Evolutionary conservation across 257 asterid species (phyloP).

Genomic region (Perilla frutescens): DNA sequence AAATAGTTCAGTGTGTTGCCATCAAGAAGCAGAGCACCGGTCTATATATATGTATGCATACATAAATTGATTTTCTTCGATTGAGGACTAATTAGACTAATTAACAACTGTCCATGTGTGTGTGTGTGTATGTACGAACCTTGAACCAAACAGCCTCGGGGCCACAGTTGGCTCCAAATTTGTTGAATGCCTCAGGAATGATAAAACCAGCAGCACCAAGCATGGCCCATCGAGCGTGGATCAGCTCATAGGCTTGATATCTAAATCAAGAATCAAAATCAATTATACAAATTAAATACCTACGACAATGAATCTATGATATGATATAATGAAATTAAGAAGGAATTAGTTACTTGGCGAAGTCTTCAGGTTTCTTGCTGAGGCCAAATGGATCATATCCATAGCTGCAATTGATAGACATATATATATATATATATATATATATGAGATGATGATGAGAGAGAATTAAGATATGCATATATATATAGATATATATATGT

Average conservation of each 20-base stretch:
- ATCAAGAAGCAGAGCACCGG: slow-evolving; percentile 94
- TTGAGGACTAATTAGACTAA: too few relatives aligned
- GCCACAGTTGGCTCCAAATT: slow-evolving; percentile 91
- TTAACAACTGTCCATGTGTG: too few relatives aligned
- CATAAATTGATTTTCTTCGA: not conserved
- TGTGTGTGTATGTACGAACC: slow-evolving; percentile 38
- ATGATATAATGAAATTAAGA: not conserved
- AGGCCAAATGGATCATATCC: slow-evolving; percentile 98
- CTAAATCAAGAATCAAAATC: slow-evolving; percentile 37
- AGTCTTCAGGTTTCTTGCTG: slow-evolving; percentile 91
- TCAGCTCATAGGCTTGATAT: slow-evolving; percentile 88
- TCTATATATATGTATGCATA: slow-evolving; percentile 46
- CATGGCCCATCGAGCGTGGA: slow-evolving; percentile 98
- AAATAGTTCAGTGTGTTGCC: slow-evolving; percentile 96
- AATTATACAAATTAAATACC: too few relatives aligned
- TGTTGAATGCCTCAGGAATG: slow-evolving; percentile 98
- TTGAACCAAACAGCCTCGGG: slow-evolving; percentile 99
- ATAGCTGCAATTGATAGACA: slow-evolving; percentile 59
- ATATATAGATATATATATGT: too few relatives aligned
- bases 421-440: not conserved
- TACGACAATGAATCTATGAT: too few relatives aligned
- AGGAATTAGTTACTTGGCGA: slow-evolving; percentile 64
- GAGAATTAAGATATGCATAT: too few relatives aligned
- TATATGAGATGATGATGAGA: not conserved
- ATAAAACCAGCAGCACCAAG: slow-evolving; percentile 97